Percentiles rank a stretch among this genome's conserved stretches.
Evolutionary conservation across 164 flowering plant species (phyloP).

Genomic region (Vitis riparia): DNA sequence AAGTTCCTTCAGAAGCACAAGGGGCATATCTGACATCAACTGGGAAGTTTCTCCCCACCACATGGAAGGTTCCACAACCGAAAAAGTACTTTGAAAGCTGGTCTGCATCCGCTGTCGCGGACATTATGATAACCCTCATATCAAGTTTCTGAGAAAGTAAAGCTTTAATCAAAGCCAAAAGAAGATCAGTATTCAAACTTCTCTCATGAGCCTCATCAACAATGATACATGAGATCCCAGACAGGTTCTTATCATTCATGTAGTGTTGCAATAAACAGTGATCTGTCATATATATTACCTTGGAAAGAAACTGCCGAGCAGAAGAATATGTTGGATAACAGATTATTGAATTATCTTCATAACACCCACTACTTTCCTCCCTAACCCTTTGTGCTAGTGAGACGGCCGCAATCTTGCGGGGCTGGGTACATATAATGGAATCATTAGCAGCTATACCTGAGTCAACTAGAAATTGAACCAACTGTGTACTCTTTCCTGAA

Average conservation of each 20-base stretch:
- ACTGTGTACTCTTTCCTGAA: conserved; percentile 96
- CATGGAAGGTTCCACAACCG: conserved; percentile 61
- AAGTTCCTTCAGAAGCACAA: conserved; percentile 21
- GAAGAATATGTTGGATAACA: conserved; percentile 62
- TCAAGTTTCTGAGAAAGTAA: conserved; percentile 57
- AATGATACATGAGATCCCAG: conserved; percentile 71
- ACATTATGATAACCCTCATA: conserved; percentile 89
- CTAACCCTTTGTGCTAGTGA: conserved; percentile 81
- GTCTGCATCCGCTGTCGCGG: conserved; percentile 91
- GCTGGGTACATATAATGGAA: conserved; percentile 87
- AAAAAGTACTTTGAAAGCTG: conserved; percentile 80
- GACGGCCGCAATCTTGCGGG: conserved; percentile 87
- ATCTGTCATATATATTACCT: conserved; percentile 79
- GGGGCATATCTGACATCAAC: conserved; percentile 76
- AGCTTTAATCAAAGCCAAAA: conserved; percentile 70
- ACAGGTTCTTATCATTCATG: conserved; percentile 64
- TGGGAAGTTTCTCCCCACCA: conserved; percentile 81
- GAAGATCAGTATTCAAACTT: conserved; percentile 92
- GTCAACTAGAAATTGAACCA: conserved; percentile 92
- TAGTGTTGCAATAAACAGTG: conserved; percentile 86
- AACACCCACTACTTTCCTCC: conserved; percentile 82
- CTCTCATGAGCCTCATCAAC: conserved; percentile 99
- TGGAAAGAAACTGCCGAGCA: conserved; percentile 35
- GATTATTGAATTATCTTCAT: conserved; percentile 44
- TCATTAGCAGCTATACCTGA: conserved; percentile 50